Conservation (phyloP, 2,329 filamentous ascomycete genomes). For the Fusarium brachygibbosum region DNA sequence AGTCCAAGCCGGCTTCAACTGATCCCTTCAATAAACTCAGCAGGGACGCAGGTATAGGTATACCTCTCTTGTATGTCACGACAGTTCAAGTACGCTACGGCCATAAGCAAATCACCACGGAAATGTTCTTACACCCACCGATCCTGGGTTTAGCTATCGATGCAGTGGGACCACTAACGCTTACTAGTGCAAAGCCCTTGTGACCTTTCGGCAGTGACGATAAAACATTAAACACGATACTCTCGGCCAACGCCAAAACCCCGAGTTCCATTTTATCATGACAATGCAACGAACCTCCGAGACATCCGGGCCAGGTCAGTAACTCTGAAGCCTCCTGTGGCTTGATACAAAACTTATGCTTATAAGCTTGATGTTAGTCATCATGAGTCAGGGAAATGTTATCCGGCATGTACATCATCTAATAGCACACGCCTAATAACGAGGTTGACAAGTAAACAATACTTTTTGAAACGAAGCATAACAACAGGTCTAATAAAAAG, state of each 20-base stretch:
- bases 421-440: not conserved
- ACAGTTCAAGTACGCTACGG: not conserved
- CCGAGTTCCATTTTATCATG: slow-evolving; percentile 10
- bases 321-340: not conserved
- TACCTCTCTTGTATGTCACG: not conserved
- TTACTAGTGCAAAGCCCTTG: not conserved
- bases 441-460: not conserved
- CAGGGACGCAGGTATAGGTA: not conserved
- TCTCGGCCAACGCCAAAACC: slow-evolving; percentile 19
- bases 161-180: not conserved
- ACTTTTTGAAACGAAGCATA: not conserved
- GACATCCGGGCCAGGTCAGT: slow-evolving; percentile 8
- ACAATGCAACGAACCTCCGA: slow-evolving; percentile 6
- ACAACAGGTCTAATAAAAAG: not conserved
- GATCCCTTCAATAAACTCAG: not conserved
- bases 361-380: not conserved
- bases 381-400: not conserved
- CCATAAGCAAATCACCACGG: not conserved
- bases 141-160: slow-evolving; percentile 1
- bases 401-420: not conserved
- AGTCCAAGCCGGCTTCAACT: no score
- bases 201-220: slow-evolving; percentile 16
- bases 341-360: not conserved
- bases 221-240: slow-evolving; percentile 3
- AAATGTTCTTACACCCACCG: slow-evolving; percentile 1